These are phyloP conservation scores for Dictyostelium intermedium DNA, from an alignment of 78 protist species.

Conservation along the genomic window DNA sequence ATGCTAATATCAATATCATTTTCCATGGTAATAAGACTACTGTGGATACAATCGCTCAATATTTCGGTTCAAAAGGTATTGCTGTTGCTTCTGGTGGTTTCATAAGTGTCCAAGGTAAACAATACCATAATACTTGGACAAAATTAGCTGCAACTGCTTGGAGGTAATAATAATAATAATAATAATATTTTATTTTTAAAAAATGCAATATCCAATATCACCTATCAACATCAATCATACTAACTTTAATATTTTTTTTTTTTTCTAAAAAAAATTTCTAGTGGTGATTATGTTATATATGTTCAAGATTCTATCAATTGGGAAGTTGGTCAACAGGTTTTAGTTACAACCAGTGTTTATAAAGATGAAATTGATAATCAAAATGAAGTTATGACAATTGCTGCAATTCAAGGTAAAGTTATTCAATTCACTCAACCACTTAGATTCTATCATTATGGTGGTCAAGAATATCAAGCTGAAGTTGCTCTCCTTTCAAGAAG, in stretches of 20 bases:
- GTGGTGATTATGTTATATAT: neutral
- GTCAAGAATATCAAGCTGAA: slow-evolving; percentile 86
- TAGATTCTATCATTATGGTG: slow-evolving; percentile 68
- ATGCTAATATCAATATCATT: neutral
- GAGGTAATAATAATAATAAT: too few relatives aligned
- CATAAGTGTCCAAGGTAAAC: slow-evolving; percentile 69
- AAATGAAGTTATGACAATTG: slow-evolving; percentile 78
- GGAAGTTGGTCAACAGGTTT: slow-evolving; percentile 80
- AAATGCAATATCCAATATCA: too few relatives aligned
- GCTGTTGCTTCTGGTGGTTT: slow-evolving; percentile 52
- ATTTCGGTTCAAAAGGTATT: slow-evolving; percentile 67
- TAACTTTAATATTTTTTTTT: too few relatives aligned
- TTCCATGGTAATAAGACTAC: slow-evolving; percentile 54
- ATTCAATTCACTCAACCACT: slow-evolving; percentile 37
- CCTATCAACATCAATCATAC: too few relatives aligned
- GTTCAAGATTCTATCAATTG: slow-evolving; percentile 79
- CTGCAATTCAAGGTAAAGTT: slow-evolving; percentile 28
- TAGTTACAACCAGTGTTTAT: slow-evolving; percentile 72
- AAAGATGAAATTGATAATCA: slow-evolving; percentile 41
- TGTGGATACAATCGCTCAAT: slow-evolving; percentile 24
- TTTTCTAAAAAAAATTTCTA: too few relatives aligned
- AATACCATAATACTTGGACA: slow-evolving; percentile 84
- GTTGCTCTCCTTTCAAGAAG: slow-evolving; percentile 77
- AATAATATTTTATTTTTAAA: too few relatives aligned
- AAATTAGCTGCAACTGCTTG: slow-evolving; percentile 68